Conservation (phyloP, 2,329 filamentous ascomycete species). For the Aureobasidium uvarum region DNA sequence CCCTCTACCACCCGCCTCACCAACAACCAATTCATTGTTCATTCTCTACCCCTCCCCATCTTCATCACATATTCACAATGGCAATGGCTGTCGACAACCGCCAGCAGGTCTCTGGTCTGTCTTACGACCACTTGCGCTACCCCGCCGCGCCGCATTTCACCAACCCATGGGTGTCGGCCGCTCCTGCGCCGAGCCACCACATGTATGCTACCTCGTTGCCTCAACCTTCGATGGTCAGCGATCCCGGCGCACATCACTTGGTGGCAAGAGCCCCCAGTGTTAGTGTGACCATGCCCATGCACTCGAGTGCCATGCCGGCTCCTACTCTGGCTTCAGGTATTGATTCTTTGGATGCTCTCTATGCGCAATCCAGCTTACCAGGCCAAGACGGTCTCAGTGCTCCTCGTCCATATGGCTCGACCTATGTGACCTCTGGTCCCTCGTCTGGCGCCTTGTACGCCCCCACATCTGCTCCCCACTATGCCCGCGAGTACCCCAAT, state of each 20-base stretch:
- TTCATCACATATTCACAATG: conserved; percentile 53
- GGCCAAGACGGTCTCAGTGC: conserved; percentile 71
- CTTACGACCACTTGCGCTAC: conserved; percentile 79
- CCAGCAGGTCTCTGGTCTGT: conserved; percentile 75
- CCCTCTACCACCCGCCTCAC: conserved; percentile 14
- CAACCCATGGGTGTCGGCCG: conserved; percentile 78
- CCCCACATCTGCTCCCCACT: conserved; percentile 68
- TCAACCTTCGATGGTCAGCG: conserved; percentile 58
- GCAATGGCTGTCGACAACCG: conserved; percentile 93
- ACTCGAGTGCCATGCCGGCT: conserved; percentile 68
- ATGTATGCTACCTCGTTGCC: conserved; percentile 65
- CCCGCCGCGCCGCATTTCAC: conserved; percentile 70
- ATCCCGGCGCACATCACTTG: conserved; percentile 58
- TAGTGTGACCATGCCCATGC: conserved; percentile 64
- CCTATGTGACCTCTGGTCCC: conserved; percentile 68
- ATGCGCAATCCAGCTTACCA: conserved; percentile 64
- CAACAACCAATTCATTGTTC: background rate
- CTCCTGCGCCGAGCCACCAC: conserved; percentile 56
- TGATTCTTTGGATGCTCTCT: conserved; percentile 61
- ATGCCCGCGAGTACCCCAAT: conserved; percentile 67
- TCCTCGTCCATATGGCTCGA: conserved; percentile 68
- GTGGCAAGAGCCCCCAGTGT: conserved; percentile 60
- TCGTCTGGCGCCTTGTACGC: conserved; percentile 68
- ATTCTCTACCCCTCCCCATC: background rate
- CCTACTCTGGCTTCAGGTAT: conserved; percentile 68